phyloP scores from a whole-genome alignment of 1,284 basidiomycete species.

The Cryptococcus wingfieldii region DNA sequence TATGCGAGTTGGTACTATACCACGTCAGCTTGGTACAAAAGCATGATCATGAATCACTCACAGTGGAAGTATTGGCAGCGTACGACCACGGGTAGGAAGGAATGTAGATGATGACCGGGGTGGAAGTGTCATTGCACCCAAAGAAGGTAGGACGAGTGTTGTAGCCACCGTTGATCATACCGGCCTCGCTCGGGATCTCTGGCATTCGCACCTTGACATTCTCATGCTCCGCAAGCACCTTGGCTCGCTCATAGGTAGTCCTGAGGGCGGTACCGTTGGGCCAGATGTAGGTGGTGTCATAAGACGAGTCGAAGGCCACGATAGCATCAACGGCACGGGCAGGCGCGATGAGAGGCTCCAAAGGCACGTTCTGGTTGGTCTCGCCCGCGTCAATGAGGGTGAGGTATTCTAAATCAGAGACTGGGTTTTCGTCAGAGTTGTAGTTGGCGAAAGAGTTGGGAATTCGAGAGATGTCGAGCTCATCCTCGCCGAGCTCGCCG shows the following conservation, averaged over 20 bases:
- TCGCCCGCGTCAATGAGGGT: constrained; percentile 53
- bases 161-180: constrained; percentile 53
- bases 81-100: constrained; percentile 52
- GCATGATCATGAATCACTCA: constrained; percentile 6
- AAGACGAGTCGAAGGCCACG: constrained; percentile 54
- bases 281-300: constrained; percentile 52
- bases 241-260: constrained; percentile 36
- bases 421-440: constrained; percentile 37
- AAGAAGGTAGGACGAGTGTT: constrained; percentile 53
- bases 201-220: constrained; percentile 47
- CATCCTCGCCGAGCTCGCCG: constrained; percentile 30
- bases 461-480: constrained; percentile 51
- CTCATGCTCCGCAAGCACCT: constrained; percentile 23
- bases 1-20: constrained; percentile 43
- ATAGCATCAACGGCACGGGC: constrained; percentile 53
- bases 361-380: constrained; percentile 52
- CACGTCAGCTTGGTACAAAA: neutral
- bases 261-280: constrained; percentile 53
- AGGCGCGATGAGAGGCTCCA: constrained; percentile 54
- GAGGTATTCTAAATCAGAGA: constrained; percentile 25
- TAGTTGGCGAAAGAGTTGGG: constrained; percentile 51
- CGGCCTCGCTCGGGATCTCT: constrained; percentile 48
- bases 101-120: constrained; percentile 50
- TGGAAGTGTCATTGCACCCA: constrained; percentile 45
- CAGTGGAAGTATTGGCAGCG: constrained; percentile 45